Evolutionary conservation across 2,329 filamentous ascomycete genomes (phyloP).

Genomic region (Penicillium sp.): DNA sequence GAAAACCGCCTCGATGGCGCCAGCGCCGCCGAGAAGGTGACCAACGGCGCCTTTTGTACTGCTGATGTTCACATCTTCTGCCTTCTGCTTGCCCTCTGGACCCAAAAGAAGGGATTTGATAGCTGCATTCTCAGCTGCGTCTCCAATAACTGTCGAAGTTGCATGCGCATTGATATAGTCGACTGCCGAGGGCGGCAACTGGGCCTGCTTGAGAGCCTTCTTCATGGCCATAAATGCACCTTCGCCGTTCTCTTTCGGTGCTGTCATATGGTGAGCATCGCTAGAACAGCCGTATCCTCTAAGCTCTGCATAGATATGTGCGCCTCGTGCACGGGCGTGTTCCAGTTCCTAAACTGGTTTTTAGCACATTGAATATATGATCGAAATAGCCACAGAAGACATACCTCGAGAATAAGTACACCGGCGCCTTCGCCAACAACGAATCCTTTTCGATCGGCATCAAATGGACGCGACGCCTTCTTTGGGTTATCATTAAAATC

Average conservation of each 20-base stretch:
- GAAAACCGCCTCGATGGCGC: constrained; percentile 87
- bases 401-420: constrained; percentile 76
- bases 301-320: constrained; percentile 84
- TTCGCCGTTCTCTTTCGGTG: constrained; percentile 76
- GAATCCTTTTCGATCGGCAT: constrained; percentile 76
- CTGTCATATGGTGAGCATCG: constrained; percentile 92
- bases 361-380: background rate
- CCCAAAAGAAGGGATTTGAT: constrained; percentile 77
- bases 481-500: constrained; percentile 72
- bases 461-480: constrained; percentile 82
- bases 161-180: constrained; percentile 97
- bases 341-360: constrained; percentile 64
- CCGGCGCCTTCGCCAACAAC: constrained; percentile 92
- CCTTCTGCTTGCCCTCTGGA: constrained; percentile 62
- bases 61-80: constrained; percentile 74
- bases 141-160: constrained; percentile 82
- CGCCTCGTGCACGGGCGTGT: constrained; percentile 77
- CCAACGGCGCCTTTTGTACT: constrained; percentile 93
- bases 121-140: constrained; percentile 82
- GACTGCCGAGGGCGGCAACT: constrained; percentile 67
- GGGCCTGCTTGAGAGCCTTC: constrained; percentile 72
- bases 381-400: background rate
- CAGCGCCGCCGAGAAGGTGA: constrained; percentile 87
- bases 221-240: constrained; percentile 86
- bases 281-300: constrained; percentile 86